Conservation (phyloP, 768 basidiomycete genomes). For the Auricularia sp. region DNA sequence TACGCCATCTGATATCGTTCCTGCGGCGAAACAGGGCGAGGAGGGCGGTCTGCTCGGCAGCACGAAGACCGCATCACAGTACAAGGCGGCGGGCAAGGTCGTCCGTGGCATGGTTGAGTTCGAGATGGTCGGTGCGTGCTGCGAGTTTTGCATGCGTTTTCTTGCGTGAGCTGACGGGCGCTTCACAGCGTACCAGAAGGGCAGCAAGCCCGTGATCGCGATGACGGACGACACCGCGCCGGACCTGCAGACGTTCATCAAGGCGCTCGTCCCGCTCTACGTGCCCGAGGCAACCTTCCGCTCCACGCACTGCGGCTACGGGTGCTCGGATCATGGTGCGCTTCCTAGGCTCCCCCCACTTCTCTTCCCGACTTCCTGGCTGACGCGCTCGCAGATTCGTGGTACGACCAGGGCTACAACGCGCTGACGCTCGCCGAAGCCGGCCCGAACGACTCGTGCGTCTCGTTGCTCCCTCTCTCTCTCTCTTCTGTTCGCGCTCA, state of each 20-base stretch:
- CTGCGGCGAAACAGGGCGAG: no score
- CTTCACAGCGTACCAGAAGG: conserved; percentile 1
- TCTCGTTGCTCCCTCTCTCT: background rate
- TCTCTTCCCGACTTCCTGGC: background rate
- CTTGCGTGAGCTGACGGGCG: background rate
- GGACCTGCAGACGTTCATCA: background rate
- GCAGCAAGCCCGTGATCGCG: conserved; percentile 2
- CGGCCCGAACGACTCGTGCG: conserved; percentile 2
- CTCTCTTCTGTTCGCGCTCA: background rate
- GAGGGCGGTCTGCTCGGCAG: conserved; percentile 7
- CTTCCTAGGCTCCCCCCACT: background rate
- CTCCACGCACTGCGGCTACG: conserved; percentile 5
- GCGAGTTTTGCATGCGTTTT: background rate
- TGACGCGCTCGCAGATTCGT: background rate
- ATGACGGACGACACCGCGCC: conserved; percentile 1
- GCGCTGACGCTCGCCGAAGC: background rate
- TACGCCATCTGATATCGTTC: no score
- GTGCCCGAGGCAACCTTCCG: conserved; percentile 1
- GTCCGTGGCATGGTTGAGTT: conserved; percentile 5
- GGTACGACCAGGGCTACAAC: conserved; percentile 1
- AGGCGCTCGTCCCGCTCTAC: background rate
- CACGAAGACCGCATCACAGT: background rate
- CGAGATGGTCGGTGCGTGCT: conserved; percentile 5
- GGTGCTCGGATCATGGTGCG: conserved; percentile 4
- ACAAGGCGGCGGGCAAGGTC: background rate